Evolutionary conservation across 495 filamentous ascomycete species (phyloP).

Genomic region (Penicillium parvum): DNA sequence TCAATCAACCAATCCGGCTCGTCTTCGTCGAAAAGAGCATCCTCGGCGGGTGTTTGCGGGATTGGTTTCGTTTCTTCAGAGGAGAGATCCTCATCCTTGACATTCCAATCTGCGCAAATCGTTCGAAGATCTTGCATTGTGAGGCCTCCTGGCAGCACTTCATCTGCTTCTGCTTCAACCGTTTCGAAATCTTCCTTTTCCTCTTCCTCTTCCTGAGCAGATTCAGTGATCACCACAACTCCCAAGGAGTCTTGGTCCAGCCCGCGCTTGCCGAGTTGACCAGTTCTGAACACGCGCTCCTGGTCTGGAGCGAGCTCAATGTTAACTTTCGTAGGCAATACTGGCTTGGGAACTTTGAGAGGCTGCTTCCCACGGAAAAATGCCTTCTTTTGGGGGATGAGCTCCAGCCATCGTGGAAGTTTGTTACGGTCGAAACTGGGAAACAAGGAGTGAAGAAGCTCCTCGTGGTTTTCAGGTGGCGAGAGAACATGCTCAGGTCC

Average conservation of each 20-base stretch:
- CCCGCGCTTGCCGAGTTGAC: constrained; percentile 49
- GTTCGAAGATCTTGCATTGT: constrained; percentile 71
- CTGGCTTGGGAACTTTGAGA: constrained; percentile 67
- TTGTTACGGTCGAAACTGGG: constrained; percentile 65
- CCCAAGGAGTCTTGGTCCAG: constrained; percentile 54
- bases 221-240: constrained; percentile 53
- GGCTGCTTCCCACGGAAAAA: constrained; percentile 66
- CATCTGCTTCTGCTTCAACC: constrained; percentile 50
- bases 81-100: constrained; percentile 41
- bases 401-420: constrained; percentile 63
- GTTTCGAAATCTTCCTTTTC: constrained; percentile 56
- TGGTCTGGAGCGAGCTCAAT: constrained; percentile 79
- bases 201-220: constrained; percentile 48
- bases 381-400: constrained; percentile 71
- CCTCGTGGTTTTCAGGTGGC: constrained; percentile 58
- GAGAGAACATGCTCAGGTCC: constrained; percentile 47
- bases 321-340: constrained; percentile 80
- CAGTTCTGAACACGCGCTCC: constrained; percentile 71
- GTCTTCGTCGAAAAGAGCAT: constrained; percentile 42
- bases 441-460: constrained; percentile 64
- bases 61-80: constrained; percentile 30
- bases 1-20: constrained; percentile 45
- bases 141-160: constrained; percentile 53
- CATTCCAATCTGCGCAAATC: constrained; percentile 80
- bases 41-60: constrained; percentile 7